Evolutionary conservation across 1,139 yeast genomes (phyloP).

Genomic region (Candida tunisiensis): DNA sequence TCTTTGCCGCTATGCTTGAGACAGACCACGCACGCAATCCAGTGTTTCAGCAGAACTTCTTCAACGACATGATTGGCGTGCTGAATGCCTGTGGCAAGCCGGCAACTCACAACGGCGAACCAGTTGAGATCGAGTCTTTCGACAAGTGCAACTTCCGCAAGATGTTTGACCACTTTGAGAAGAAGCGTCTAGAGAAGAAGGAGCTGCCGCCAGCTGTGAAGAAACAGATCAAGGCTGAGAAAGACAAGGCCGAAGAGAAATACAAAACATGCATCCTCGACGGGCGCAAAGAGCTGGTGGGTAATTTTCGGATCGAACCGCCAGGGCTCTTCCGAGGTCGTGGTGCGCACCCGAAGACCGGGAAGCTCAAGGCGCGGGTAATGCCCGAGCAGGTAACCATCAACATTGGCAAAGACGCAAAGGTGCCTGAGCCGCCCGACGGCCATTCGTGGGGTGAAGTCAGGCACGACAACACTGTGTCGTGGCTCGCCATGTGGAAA

Average conservation of each 20-base stretch:
- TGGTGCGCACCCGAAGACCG: slow-evolving; percentile 95
- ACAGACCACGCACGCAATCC: slow-evolving; percentile 84
- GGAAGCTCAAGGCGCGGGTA: slow-evolving; percentile 55
- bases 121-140: slow-evolving; percentile 38
- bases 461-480: slow-evolving; percentile 74
- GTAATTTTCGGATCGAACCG: slow-evolving; percentile 88
- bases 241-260: slow-evolving; percentile 62
- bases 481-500: slow-evolving; percentile 97
- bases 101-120: slow-evolving; percentile 14
- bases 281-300: slow-evolving; percentile 84
- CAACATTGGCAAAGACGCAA: slow-evolving; percentile 58
- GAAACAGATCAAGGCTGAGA: slow-evolving; percentile 52
- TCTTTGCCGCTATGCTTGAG: slow-evolving; percentile 76
- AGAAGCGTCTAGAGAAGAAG: slow-evolving; percentile 57
- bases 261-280: slow-evolving; percentile 67
- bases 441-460: slow-evolving; percentile 91
- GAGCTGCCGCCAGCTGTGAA: slow-evolving; percentile 52
- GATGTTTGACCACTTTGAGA: slow-evolving; percentile 59
- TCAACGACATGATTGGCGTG: slow-evolving; percentile 56
- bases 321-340: slow-evolving; percentile 94
- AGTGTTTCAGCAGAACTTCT: slow-evolving; percentile 74
- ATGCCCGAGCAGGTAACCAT: slow-evolving; percentile 78
- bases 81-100: slow-evolving; percentile 56
- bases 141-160: slow-evolving; percentile 61
- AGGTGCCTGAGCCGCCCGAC: slow-evolving; percentile 66